Evolutionary conservation across 768 basidiomycete species (phyloP).

Genomic region (Macrocybe gigantea): DNA sequence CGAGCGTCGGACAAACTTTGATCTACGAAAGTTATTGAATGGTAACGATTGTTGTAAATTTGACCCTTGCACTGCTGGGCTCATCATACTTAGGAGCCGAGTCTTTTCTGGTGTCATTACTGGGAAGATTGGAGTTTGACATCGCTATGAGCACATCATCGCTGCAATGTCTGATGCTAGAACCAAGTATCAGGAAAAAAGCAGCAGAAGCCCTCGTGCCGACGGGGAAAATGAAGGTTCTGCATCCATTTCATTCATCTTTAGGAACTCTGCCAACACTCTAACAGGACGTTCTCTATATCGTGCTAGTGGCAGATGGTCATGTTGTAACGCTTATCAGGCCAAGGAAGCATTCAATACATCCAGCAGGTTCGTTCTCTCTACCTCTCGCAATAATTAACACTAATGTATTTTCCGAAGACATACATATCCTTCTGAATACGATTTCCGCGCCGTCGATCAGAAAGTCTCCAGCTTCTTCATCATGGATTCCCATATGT

Average conservation of each 20-base stretch:
- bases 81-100: slow-evolving; percentile 60
- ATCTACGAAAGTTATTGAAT: slow-evolving; percentile 69
- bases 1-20: slow-evolving; percentile 86
- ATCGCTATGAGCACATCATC: slow-evolving; percentile 79
- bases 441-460: slow-evolving; percentile 82
- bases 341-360: slow-evolving; percentile 91
- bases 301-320: slow-evolving; percentile 75
- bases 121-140: slow-evolving; percentile 68
- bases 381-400: not conserved
- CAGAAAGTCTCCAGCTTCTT: slow-evolving; percentile 68
- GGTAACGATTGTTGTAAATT: slow-evolving; percentile 28
- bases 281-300: slow-evolving; percentile 81
- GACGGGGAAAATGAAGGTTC: slow-evolving; percentile 75
- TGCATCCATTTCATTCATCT: slow-evolving; percentile 5
- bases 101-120: slow-evolving; percentile 67
- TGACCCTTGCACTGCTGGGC: not conserved
- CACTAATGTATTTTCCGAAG: slow-evolving; percentile 27
- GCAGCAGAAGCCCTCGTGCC: slow-evolving; percentile 82
- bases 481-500: slow-evolving; percentile 94
- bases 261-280: not conserved
- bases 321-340: slow-evolving; percentile 82
- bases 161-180: slow-evolving; percentile 74
- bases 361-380: slow-evolving; percentile 67
- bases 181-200: slow-evolving; percentile 59
- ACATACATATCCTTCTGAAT: slow-evolving; percentile 90